Conservation (phyloP, 306 rosid species). For the Vicia villosa region DNA sequence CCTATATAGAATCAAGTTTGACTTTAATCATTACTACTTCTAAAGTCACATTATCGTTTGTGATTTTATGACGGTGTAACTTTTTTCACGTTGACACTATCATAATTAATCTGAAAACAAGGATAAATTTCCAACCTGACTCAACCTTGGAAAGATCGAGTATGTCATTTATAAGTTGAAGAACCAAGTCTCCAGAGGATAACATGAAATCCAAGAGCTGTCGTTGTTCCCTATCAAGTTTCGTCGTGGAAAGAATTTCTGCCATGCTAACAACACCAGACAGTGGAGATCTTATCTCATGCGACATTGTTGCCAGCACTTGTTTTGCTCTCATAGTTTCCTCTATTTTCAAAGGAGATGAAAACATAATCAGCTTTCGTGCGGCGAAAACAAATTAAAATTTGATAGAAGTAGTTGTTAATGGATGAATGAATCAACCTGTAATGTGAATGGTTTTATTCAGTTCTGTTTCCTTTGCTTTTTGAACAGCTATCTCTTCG, state of each 20-base stretch:
- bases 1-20: slow-evolving; percentile 44
- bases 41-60: no score
- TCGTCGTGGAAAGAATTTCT: slow-evolving; percentile 83
- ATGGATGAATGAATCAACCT: slow-evolving; percentile 47
- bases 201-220: slow-evolving; percentile 84
- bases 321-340: slow-evolving; percentile 99
- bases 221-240: slow-evolving; percentile 76
- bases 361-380: slow-evolving; percentile 29
- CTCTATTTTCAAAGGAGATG: slow-evolving; percentile 47
- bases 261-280: slow-evolving; percentile 97
- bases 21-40: no score
- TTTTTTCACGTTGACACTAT: background rate
- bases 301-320: slow-evolving; percentile 98
- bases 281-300: slow-evolving; percentile 91
- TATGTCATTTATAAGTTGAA: slow-evolving; percentile 93
- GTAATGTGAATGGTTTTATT: slow-evolving; percentile 94
- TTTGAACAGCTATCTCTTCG: slow-evolving; percentile 90
- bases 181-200: slow-evolving; percentile 95
- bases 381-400: slow-evolving; percentile 29
- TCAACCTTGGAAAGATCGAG: slow-evolving; percentile 98
- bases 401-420: slow-evolving; percentile 16
- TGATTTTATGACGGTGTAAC: background rate
- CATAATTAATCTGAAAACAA: background rate
- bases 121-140: slow-evolving; percentile 62
- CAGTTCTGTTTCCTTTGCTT: slow-evolving; percentile 86